phyloP scores from a whole-genome alignment of 2,329 filamentous ascomycete species.

The Phaeosphaeria sp. region DNA sequence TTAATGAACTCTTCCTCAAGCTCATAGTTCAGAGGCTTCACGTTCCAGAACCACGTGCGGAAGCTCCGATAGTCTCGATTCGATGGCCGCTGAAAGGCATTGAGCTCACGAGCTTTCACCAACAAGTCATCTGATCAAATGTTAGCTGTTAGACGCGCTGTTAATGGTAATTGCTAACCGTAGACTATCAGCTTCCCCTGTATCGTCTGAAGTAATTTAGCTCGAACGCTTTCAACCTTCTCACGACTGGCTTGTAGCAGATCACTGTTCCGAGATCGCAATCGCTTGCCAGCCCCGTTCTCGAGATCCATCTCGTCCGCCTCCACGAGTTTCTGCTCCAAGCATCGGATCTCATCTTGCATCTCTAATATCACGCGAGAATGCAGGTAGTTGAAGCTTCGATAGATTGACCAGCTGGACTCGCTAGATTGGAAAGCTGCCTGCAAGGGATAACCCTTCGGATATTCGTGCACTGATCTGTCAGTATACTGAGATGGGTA shows the following conservation, averaged over 20 bases:
- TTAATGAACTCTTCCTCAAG: slow-evolving; percentile 35
- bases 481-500: too few relatives aligned
- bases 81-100: slow-evolving; percentile 41
- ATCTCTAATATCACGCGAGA: slow-evolving; percentile 41
- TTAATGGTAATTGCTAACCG: too few relatives aligned
- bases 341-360: slow-evolving; percentile 41
- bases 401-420: slow-evolving; percentile 44
- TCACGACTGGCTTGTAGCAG: slow-evolving; percentile 11
- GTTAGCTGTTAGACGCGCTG: too few relatives aligned
- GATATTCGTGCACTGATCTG: slow-evolving; percentile 33
- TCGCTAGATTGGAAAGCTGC: slow-evolving; percentile 48
- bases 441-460: slow-evolving; percentile 38
- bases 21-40: slow-evolving; percentile 31
- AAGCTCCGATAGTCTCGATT: slow-evolving; percentile 43
- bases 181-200: slow-evolving; percentile 24
- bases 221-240: slow-evolving; percentile 9
- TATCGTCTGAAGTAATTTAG: slow-evolving; percentile 13
- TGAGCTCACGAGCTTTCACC: slow-evolving; percentile 40
- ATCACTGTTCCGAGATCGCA: slow-evolving; percentile 18
- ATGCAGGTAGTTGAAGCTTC: slow-evolving; percentile 43
- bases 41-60: slow-evolving; percentile 35
- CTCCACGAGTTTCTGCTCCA: slow-evolving; percentile 36
- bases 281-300: slow-evolving; percentile 4
- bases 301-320: slow-evolving; percentile 18
- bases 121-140: slow-evolving; percentile 36